Evolutionary conservation across 306 rosid genomes (phyloP).

Genomic region (Rosa chinensis): DNA sequence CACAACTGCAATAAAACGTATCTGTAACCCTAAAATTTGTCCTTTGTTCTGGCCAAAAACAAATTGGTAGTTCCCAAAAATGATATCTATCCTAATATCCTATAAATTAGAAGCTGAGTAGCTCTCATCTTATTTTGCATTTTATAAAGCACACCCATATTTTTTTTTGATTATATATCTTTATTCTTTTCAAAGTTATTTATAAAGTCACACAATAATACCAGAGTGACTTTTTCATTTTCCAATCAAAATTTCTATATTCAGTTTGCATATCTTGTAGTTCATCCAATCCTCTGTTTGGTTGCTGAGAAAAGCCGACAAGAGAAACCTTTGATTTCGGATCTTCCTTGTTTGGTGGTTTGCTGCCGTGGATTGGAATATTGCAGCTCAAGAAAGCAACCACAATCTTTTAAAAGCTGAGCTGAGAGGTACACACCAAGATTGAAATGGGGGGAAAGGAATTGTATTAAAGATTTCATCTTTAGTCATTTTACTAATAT

Average conservation of each 20-base stretch:
- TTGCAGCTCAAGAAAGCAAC: background rate
- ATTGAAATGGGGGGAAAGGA: background rate
- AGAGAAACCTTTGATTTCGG: constrained; percentile 7
- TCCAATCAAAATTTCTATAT: background rate
- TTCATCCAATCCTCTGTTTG: constrained; percentile 8
- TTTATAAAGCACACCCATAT: background rate
- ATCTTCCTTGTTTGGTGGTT: constrained; percentile 4
- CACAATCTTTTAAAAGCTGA: background rate
- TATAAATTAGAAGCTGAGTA: background rate
- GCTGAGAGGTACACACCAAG: constrained; percentile 3
- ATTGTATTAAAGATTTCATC: constrained; percentile 5
- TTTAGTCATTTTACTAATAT: background rate
- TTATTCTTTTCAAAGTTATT: background rate
- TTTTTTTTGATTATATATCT: background rate
- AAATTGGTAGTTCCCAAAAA: background rate
- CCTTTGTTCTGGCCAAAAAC: background rate
- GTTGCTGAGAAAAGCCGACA: constrained; percentile 15
- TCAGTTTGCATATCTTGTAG: constrained; percentile 23
- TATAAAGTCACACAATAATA: background rate
- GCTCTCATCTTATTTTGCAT: background rate
- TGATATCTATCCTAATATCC: background rate
- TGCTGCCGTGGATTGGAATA: constrained; percentile 10
- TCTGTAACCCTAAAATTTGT: too few relatives aligned
- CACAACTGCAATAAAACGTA: too few relatives aligned
- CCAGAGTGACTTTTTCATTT: background rate